These are phyloP conservation scores for Mycena filopes DNA, from an alignment of 768 basidiomycete genomes.

Conservation along the genomic window DNA sequence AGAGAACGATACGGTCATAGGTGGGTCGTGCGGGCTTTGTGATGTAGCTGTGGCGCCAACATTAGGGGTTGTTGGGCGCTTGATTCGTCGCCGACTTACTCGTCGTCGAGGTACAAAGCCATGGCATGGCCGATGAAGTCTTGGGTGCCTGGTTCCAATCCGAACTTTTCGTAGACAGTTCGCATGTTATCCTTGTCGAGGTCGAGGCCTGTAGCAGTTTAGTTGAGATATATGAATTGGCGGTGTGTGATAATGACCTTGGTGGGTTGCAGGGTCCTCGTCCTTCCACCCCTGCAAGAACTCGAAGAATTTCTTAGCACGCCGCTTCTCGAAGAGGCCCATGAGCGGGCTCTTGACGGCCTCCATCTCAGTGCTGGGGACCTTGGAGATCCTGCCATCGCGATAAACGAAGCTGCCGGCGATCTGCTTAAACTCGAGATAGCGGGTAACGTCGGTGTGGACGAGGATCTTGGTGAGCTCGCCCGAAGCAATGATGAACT, in stretches of 20 bases:
- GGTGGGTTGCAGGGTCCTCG: constrained; percentile 94
- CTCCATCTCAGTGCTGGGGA: constrained; percentile 97
- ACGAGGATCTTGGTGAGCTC: constrained; percentile 98
- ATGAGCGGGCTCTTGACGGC: constrained; percentile 94
- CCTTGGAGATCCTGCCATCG: constrained; percentile 96
- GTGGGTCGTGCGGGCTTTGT: constrained; percentile 89
- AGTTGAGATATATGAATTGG: not conserved
- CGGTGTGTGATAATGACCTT: constrained; percentile 66
- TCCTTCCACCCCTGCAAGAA: constrained; percentile 97
- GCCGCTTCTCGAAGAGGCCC: constrained; percentile 99
- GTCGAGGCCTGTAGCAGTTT: constrained; percentile 69
- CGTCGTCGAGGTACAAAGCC: constrained; percentile 97
- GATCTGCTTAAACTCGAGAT: constrained; percentile 99
- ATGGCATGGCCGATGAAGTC: constrained; percentile 99
- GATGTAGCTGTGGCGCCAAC: constrained; percentile 77
- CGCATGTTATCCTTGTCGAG: constrained; percentile 94
- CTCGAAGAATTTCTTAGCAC: constrained; percentile 98
- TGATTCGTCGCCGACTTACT: constrained; percentile 69
- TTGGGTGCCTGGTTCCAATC: constrained; percentile 95
- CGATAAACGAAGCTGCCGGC: constrained; percentile 98
- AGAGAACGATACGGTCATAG: constrained; percentile 95
- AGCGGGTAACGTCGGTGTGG: constrained; percentile 97
- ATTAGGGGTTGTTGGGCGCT: not conserved
- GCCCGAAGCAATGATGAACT: constrained; percentile 98
- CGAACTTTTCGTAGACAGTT: constrained; percentile 95